Evolutionary conservation across 2,329 filamentous ascomycete species (phyloP).

Genomic region (Neonectria punicea): DNA sequence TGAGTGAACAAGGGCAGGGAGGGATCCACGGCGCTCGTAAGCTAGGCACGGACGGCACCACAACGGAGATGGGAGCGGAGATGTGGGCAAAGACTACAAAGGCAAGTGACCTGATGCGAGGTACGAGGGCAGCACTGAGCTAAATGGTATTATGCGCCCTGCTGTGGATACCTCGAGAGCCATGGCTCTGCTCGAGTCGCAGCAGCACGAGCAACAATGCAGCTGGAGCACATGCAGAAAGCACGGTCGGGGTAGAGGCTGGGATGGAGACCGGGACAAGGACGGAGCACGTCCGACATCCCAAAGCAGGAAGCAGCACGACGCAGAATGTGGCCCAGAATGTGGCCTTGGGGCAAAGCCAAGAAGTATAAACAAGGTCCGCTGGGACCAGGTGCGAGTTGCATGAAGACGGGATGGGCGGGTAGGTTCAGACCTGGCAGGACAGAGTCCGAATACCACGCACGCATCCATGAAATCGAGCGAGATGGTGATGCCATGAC

Average conservation of each 20-base stretch:
- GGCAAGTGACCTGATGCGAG: conserved; percentile 20
- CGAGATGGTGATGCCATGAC: conserved; percentile 1
- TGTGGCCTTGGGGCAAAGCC: neutral
- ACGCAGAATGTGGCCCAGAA: conserved; percentile 25
- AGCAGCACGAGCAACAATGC: conserved; percentile 39
- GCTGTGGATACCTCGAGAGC: conserved; percentile 32
- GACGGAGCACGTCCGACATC: conserved; percentile 31
- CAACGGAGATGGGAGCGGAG: conserved; percentile 16
- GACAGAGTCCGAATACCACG: conserved; percentile 8
- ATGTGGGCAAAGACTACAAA: conserved; percentile 22
- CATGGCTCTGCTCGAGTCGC: conserved; percentile 9
- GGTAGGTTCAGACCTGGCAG: conserved; percentile 17
- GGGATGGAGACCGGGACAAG: conserved; percentile 16
- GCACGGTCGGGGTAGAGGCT: conserved; percentile 22
- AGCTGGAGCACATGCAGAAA: conserved; percentile 37
- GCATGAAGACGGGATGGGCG: conserved; percentile 15
- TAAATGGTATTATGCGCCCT: conserved; percentile 33
- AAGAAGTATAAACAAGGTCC: conserved; percentile 15
- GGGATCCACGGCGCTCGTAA: conserved; percentile 22
- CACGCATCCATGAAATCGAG: conserved; percentile 6
- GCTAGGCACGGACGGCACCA: conserved; percentile 15
- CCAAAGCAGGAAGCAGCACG: conserved; percentile 38
- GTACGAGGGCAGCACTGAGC: conserved; percentile 32
- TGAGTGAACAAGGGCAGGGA: conserved; percentile 27
- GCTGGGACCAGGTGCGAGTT: conserved; percentile 27